Evolutionary conservation across 140 eudicot species (phyloP).

Genomic region (Bidens hawaiensis): DNA sequence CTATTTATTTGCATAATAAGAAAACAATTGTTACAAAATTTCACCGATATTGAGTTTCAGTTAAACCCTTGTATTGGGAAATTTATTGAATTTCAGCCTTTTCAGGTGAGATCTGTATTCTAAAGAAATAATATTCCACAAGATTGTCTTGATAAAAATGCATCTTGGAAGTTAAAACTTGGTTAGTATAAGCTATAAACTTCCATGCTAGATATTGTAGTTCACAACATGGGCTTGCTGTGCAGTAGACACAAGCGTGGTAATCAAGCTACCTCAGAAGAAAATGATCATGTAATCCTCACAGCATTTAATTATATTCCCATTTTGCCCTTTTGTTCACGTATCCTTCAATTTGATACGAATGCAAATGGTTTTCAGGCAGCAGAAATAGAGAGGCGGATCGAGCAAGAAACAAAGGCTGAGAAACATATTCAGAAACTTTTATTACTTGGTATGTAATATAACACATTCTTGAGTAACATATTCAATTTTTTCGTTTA

Average conservation of each 20-base stretch:
- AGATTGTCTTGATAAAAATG: slow-evolving; percentile 25
- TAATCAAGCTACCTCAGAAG: slow-evolving; percentile 68
- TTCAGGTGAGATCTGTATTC: slow-evolving; percentile 25
- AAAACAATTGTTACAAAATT: neutral
- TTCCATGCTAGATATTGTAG: slow-evolving; percentile 40
- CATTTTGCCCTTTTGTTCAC: neutral
- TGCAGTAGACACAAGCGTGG: slow-evolving; percentile 74
- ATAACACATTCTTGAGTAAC: neutral
- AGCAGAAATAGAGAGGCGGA: slow-evolving; percentile 91
- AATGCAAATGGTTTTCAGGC: slow-evolving; percentile 41
- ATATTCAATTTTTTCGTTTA: neutral
- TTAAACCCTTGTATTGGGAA: slow-evolving; percentile 6
- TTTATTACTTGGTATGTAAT: slow-evolving; percentile 88
- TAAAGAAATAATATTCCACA: slow-evolving; percentile 4
- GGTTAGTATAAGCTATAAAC: slow-evolving; percentile 23
- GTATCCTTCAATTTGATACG: neutral
- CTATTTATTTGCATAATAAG: neutral
- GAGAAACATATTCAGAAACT: slow-evolving; percentile 91
- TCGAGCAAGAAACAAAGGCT: slow-evolving; percentile 95
- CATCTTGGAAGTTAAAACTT: slow-evolving; percentile 44
- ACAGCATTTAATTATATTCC: neutral
- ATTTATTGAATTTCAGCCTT: slow-evolving; percentile 3
- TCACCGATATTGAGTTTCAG: neutral
- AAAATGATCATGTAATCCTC: slow-evolving; percentile 60
- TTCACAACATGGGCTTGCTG: slow-evolving; percentile 70